phyloP scores from a whole-genome alignment of 768 basidiomycete genomes.

The Lentinula aciculospora region DNA sequence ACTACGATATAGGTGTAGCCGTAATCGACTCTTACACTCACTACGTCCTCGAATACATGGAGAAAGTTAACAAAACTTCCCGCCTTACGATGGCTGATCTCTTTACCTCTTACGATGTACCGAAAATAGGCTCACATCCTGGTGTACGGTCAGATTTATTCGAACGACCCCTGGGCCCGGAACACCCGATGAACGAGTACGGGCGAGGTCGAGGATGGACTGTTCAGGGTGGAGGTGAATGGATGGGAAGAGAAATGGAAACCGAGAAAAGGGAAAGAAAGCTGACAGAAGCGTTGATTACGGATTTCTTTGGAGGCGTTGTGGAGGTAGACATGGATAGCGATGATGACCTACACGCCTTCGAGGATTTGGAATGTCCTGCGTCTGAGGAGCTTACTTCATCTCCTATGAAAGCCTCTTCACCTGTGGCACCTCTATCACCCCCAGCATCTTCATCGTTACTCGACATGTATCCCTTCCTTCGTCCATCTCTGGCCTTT shows the following conservation, averaged over 20 bases:
- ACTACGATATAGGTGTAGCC: constrained; percentile 90
- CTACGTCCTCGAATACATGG: constrained; percentile 86
- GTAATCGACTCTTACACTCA: constrained; percentile 97
- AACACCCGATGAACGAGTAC: background rate
- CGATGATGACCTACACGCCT: constrained; percentile 12
- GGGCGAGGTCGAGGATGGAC: constrained; percentile 3
- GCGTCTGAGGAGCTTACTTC: background rate
- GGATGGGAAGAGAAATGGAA: constrained; percentile 4
- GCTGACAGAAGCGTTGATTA: constrained; percentile 38
- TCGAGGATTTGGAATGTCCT: background rate
- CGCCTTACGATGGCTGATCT: constrained; percentile 75
- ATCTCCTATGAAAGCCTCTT: background rate
- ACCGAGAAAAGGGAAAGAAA: background rate
- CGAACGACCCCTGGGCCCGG: constrained; percentile 46
- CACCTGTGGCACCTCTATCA: background rate
- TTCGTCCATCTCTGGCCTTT: background rate
- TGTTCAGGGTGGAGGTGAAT: background rate
- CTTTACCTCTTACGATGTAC: constrained; percentile 73
- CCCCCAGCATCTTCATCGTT: background rate
- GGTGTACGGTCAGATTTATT: constrained; percentile 90
- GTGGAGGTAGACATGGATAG: constrained; percentile 61
- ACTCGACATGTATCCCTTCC: background rate
- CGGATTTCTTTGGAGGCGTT: constrained; percentile 62
- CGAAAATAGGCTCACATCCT: constrained; percentile 74
- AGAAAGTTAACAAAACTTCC: constrained; percentile 88